These are phyloP conservation scores for Chrysoporthe puriensis DNA, from an alignment of 2,329 filamentous ascomycete species.

Conservation along the genomic window DNA sequence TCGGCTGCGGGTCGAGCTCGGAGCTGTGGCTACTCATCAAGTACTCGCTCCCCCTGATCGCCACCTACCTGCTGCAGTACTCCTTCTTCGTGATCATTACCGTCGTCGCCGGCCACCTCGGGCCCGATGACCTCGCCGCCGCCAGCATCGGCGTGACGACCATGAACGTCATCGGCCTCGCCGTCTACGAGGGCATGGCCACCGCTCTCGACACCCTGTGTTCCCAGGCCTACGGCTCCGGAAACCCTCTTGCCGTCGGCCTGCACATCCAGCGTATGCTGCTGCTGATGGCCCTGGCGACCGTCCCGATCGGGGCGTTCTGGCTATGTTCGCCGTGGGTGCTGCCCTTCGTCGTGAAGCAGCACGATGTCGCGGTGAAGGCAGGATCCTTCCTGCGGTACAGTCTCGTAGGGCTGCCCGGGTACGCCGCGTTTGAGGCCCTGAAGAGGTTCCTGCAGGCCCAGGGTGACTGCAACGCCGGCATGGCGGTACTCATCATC, in stretches of 20 bases:
- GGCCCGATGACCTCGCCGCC: slow-evolving; percentile 55
- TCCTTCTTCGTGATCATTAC: slow-evolving; percentile 55
- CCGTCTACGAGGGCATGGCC: slow-evolving; percentile 55
- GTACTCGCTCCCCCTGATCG: slow-evolving; percentile 52
- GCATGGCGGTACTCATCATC: slow-evolving; percentile 50
- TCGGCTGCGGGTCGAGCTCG: background rate
- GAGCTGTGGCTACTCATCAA: slow-evolving; percentile 28
- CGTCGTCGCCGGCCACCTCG: slow-evolving; percentile 55
- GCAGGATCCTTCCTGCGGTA: slow-evolving; percentile 54
- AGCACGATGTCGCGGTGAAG: slow-evolving; percentile 50
- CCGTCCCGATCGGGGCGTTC: slow-evolving; percentile 51
- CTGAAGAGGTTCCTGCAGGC: slow-evolving; percentile 59
- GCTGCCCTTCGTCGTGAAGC: slow-evolving; percentile 49
- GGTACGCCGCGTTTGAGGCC: slow-evolving; percentile 58
- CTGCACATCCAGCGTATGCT: slow-evolving; percentile 58
- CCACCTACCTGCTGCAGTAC: slow-evolving; percentile 59
- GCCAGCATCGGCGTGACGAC: slow-evolving; percentile 56
- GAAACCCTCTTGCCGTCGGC: slow-evolving; percentile 51
- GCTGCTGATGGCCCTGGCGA: slow-evolving; percentile 50
- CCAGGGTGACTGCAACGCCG: slow-evolving; percentile 56
- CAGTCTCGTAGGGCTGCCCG: slow-evolving; percentile 53
- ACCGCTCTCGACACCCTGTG: slow-evolving; percentile 56
- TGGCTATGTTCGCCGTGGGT: slow-evolving; percentile 55
- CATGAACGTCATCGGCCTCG: slow-evolving; percentile 56
- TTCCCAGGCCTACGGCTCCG: slow-evolving; percentile 55